Evolutionary conservation across 208 protist species (phyloP).

Genomic region (Trichomonas vaginalis): DNA sequence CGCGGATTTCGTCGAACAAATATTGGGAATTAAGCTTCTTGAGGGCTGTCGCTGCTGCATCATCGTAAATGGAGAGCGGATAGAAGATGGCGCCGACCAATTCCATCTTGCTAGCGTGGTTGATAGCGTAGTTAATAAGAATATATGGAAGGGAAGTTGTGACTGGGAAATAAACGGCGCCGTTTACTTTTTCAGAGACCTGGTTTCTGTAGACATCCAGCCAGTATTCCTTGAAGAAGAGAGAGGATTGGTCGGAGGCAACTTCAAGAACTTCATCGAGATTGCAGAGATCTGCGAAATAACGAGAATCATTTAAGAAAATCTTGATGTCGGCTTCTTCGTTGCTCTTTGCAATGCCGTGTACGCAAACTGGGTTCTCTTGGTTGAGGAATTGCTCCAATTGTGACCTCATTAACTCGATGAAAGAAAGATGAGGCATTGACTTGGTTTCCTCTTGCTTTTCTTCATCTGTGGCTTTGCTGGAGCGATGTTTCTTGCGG

Average conservation of each 20-base stretch:
- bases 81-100: not conserved
- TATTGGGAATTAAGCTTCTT: not conserved
- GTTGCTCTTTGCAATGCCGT: too few species aligned
- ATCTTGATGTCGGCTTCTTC: not conserved
- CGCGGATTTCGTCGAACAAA: not conserved
- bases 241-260: not conserved
- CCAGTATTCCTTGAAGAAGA: not conserved
- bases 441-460: not conserved
- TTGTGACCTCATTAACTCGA: not conserved
- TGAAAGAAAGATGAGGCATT: not conserved
- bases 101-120: not conserved
- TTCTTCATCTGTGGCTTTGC: not conserved
- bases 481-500: not conserved
- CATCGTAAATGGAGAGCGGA: not conserved
- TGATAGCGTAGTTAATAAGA: not conserved
- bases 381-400: not conserved
- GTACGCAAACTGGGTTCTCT: not conserved
- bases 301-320: not conserved
- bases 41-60: not conserved
- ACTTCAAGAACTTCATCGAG: not conserved
- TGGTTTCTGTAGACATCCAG: conserved; percentile 1
- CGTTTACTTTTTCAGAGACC: not conserved
- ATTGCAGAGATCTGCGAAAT: not conserved
- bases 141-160: not conserved
- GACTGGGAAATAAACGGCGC: not conserved